Evolutionary conservation across 306 rosid genomes (phyloP).

Genomic region (Quercus parvula): DNA sequence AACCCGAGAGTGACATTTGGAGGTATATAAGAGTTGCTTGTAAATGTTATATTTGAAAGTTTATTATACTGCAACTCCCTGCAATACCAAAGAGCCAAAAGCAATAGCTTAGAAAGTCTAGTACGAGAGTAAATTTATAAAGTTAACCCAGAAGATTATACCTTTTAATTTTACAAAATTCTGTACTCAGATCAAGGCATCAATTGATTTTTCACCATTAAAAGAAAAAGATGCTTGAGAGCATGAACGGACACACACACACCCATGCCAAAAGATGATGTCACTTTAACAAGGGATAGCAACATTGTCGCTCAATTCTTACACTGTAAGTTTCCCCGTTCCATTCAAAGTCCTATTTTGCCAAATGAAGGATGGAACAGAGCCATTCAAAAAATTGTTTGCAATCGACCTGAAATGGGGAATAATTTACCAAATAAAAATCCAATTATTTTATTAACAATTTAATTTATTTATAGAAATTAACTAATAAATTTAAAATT

Average conservation of each 20-base stretch:
- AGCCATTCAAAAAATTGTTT: constrained; percentile 64
- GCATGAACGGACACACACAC: too few species aligned
- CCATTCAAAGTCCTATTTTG: constrained; percentile 37
- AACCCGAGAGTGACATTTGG: constrained; percentile 73
- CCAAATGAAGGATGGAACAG: constrained; percentile 72
- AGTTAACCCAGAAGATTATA: background rate
- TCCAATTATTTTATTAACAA: background rate
- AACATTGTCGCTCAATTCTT: constrained; percentile 37
- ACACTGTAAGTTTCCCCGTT: constrained; percentile 48
- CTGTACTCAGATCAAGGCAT: too few species aligned
- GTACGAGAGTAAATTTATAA: background rate
- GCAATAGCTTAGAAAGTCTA: constrained; percentile 11
- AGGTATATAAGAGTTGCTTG: constrained; percentile 52
- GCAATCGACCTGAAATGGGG: constrained; percentile 73
- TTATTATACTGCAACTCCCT: constrained; percentile 81
- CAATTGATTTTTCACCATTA: too few species aligned
- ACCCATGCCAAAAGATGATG: too few species aligned
- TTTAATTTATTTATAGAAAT: constrained; percentile 3
- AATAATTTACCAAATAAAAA: constrained; percentile 22
- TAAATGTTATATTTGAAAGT: constrained; percentile 32
- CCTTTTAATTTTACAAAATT: background rate
- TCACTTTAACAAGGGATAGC: background rate
- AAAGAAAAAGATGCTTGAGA: too few species aligned
- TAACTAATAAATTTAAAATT: background rate
- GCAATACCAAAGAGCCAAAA: constrained; percentile 32